These are phyloP conservation scores for Penicillium herquei DNA, from an alignment of 495 filamentous ascomycete genomes.

Conservation along the genomic window DNA sequence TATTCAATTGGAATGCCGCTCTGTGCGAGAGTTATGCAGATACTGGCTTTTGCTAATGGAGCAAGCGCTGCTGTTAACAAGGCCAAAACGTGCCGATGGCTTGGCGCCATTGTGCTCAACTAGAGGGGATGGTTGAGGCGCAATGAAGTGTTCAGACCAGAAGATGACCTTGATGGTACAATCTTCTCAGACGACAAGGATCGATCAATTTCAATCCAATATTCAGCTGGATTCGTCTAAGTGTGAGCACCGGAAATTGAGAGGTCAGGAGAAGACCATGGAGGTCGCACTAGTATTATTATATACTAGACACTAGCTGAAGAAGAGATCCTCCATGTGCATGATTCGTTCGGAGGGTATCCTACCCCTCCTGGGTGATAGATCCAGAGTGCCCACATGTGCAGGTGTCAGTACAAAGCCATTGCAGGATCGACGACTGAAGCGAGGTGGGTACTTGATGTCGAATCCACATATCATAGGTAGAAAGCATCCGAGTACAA, in stretches of 20 bases:
- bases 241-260: too few relatives aligned
- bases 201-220: too few relatives aligned
- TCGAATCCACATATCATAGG: neutral
- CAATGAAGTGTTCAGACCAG: too few relatives aligned
- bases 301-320: too few relatives aligned
- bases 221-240: too few relatives aligned
- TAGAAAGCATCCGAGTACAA: neutral
- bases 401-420: too few relatives aligned
- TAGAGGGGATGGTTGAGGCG: neutral
- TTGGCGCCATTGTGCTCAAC: slow-evolving; percentile 17
- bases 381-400: too few relatives aligned
- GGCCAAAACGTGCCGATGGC: slow-evolving; percentile 19
- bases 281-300: neutral
- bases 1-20: slow-evolving; percentile 31
- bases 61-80: slow-evolving; percentile 21
- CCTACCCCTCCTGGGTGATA: too few relatives aligned
- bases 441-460: neutral
- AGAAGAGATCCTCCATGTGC: too few relatives aligned
- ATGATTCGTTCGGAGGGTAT: too few relatives aligned
- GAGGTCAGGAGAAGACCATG: neutral
- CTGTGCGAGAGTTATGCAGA: slow-evolving; percentile 34
- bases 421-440: neutral
- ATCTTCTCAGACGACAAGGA: too few relatives aligned
- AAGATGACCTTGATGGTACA: too few relatives aligned
- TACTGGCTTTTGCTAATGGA: slow-evolving; percentile 29